Conservation (phyloP, 768 basidiomycete genomes). For the Mycena albidolilacea region DNA sequence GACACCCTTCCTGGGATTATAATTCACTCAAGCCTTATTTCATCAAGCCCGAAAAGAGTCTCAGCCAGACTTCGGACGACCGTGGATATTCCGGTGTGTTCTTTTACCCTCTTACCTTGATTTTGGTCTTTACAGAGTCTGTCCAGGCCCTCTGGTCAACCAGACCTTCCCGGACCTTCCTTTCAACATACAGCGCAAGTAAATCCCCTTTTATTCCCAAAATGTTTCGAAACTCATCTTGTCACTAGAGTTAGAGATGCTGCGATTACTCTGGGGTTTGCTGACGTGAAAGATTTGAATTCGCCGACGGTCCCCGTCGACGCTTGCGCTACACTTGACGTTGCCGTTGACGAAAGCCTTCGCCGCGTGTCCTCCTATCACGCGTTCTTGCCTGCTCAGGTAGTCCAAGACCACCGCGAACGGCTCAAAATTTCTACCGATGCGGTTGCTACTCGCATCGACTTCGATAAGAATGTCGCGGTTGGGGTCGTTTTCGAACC, state of each 20-base stretch:
- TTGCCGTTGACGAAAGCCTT: constrained; percentile 6
- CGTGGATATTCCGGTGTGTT: constrained; percentile 17
- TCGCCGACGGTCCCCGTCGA: neutral
- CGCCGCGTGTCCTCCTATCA: constrained; percentile 35
- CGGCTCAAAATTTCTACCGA: constrained; percentile 38
- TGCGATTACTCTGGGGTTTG: constrained; percentile 6
- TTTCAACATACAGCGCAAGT: neutral
- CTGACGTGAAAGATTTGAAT: neutral
- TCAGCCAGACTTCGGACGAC: constrained; percentile 1
- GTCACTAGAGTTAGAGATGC: neutral
- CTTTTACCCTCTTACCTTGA: neutral
- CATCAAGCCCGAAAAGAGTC: constrained; percentile 30
- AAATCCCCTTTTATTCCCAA: too few species aligned
- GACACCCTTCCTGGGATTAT: constrained; percentile 32
- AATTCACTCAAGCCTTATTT: constrained; percentile 27
- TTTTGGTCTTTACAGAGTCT: neutral
- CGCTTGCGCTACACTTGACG: constrained; percentile 18
- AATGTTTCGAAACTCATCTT: too few species aligned
- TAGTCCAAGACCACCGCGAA: constrained; percentile 14
- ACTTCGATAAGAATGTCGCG: constrained; percentile 16
- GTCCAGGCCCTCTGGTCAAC: constrained; percentile 20
- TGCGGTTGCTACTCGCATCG: constrained; percentile 21
- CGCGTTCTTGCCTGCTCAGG: constrained; percentile 35
- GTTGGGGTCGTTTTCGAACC: constrained; percentile 33
- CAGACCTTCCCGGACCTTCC: constrained; percentile 3